Evolutionary conservation across 768 basidiomycete genomes (phyloP), one percentile per base, ranked within the genome.

Genomic region (Suillus decipiens): DNA sequence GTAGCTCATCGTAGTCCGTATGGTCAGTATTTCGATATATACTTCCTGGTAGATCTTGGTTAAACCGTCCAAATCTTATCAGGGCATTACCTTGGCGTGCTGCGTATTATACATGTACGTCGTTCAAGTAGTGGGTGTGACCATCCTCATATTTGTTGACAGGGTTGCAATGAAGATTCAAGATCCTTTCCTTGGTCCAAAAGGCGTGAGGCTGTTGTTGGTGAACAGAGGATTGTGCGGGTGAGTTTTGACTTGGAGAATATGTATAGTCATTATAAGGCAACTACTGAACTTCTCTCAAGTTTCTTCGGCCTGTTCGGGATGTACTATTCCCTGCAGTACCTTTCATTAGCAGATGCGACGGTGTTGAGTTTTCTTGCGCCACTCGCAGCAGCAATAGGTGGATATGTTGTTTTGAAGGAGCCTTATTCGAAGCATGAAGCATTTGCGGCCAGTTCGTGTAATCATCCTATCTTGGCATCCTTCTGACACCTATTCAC

Each of bases 331-430:
- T 86, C 90, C 1, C 76, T 93, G 12, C 81, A 86, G 72, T 91
- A 89, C 73, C 81, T 95, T 4, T 89, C 90, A 0, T 79, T 95
- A 0, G 89, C 89, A 1, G 93, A 95, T 71, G 85, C 90, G 0
- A 88, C 86, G 0, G 89, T 90, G 5, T 76, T 96, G 54, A 86
- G 87, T 0, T 95, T 94, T 77, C 78, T 95, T 5, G 73, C 82
- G 0, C 94, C 94, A 0, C 81, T 88, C 59, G 80, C 80, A 45
- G 89, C 87, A 0, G 86, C 85, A 0, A 71, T 91, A 9, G 76
- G 86, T 7, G 92, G 86, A 4, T 83, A 84, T 15, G 66, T 90
- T 1, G 78, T 90, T 19, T 73, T 91, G 17, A 81, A 83, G 31
- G 93, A 95, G 68, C 72, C 70, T 0, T 82, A 90, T 64, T 80